Conservation (phyloP, 2,329 filamentous ascomycete genomes). For the Aquanectria penicillioides region DNA sequence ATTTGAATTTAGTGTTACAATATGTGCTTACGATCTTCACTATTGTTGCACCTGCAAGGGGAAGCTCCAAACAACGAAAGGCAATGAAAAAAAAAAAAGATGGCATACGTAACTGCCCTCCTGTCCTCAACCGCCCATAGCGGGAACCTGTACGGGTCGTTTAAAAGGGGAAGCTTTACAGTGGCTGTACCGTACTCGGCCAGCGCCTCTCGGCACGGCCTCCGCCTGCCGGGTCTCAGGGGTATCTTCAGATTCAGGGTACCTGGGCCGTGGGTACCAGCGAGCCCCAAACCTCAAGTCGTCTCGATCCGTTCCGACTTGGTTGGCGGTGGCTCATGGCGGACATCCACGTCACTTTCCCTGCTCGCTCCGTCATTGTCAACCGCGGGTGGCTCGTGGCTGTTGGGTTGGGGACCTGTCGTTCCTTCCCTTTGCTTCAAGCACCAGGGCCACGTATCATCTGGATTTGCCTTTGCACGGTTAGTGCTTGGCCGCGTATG, state of each 20-base stretch:
- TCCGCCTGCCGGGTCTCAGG: constrained; percentile 3
- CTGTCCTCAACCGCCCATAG: too few species aligned
- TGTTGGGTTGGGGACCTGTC: too few species aligned
- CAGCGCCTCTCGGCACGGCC: background rate
- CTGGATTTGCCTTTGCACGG: constrained; percentile 1
- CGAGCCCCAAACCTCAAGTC: background rate
- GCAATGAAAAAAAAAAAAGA: too few species aligned
- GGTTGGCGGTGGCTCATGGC: background rate
- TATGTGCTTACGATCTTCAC: too few species aligned
- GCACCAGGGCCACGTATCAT: constrained; percentile 12
- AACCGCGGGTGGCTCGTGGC: constrained; percentile 1
- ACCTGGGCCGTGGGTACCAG: constrained; percentile 4
- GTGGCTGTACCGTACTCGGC: constrained; percentile 15
- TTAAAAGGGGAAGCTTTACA: too few species aligned
- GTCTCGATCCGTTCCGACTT: constrained; percentile 10
- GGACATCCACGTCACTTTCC: constrained; percentile 5
- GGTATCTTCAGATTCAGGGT: constrained; percentile 17
- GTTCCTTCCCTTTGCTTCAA: background rate
- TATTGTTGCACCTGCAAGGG: too few species aligned
- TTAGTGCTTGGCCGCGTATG: background rate
- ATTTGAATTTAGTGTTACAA: too few species aligned
- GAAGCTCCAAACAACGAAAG: too few species aligned
- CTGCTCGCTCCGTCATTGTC: background rate
- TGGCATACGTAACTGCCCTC: constrained; percentile 2
- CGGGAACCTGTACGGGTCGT: too few species aligned